Evolutionary conservation across 208 protist species (phyloP).

Genomic region (Trypanosoma mega): DNA sequence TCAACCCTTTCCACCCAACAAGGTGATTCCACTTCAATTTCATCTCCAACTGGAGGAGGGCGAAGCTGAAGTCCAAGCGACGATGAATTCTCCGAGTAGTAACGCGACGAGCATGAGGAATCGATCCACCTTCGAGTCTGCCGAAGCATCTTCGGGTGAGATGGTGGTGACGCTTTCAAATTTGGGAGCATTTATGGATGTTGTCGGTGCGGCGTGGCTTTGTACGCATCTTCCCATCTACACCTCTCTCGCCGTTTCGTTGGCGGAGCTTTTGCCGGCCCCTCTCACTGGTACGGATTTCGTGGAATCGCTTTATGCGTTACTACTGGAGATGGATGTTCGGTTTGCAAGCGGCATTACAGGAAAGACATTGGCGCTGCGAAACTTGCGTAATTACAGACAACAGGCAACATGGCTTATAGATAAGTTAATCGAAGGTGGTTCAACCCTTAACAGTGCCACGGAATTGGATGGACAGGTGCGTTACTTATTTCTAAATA

Average conservation of each 20-base stretch:
- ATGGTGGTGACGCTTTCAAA: slow-evolving; percentile 8
- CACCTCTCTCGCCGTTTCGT: slow-evolving; percentile 50
- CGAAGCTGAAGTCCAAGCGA: too few species aligned
- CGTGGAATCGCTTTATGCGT: slow-evolving; percentile 58
- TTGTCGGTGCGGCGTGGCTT: slow-evolving; percentile 11
- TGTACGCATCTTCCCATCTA: slow-evolving; percentile 40
- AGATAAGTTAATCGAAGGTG: neutral
- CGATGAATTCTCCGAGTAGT: too few species aligned
- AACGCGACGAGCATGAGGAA: too few species aligned
- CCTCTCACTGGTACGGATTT: slow-evolving; percentile 49
- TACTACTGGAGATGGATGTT: slow-evolving; percentile 71
- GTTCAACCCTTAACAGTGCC: neutral
- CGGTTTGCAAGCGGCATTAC: slow-evolving; percentile 44
- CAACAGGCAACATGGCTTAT: slow-evolving; percentile 27
- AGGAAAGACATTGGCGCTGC: slow-evolving; percentile 46
- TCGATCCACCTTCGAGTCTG: too few species aligned
- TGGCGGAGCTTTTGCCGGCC: slow-evolving; percentile 58
- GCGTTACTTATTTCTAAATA: slow-evolving; percentile 61
- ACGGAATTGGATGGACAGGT: slow-evolving; percentile 23
- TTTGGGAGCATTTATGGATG: too few species aligned
- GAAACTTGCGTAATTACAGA: slow-evolving; percentile 51
- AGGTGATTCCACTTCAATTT: too few species aligned
- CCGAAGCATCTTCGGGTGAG: neutral
- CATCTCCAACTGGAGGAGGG: too few species aligned
- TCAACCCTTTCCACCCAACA: too few species aligned